Evolutionary conservation across 1,284 basidiomycete species (phyloP), one percentile per base, ranked within the genome.

Genomic region (Malassezia psittaci): DNA sequence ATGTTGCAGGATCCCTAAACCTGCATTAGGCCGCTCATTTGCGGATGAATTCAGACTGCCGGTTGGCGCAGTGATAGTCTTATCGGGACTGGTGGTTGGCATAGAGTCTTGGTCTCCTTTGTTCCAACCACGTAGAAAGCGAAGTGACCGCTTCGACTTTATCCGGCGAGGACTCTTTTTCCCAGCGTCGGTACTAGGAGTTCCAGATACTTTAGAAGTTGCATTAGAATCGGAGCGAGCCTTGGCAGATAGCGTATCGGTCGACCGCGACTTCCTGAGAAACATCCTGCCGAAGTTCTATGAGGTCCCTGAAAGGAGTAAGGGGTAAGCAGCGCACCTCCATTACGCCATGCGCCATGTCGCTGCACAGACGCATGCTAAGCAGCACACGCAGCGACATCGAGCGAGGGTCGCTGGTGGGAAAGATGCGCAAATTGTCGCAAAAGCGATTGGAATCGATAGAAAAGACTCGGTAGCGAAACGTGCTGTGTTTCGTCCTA

Each of bases 361-460:
- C 12, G 36, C n/a, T 19, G 42, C 44, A 3, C 54, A 57, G 33
- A 36, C 38, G 44, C 54, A 57, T 19, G 39, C 50, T 6, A 39
- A 52, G 11, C 19, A 11, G 10, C 55, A 57, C 32, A 57, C 55
- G 35, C 55, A 57, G 46, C 50, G 55, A 13, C 51, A 57, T 35
- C 37, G 37, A 29, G 48, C 45, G 18, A 52, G 32, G 55, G 50
- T 10, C 18, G 44, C 7, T 4, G 49, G 24, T 29, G 24, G 49
- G 6, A 57, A 57, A 42, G 54, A 57, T 42, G 54, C 54, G 11
- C 35, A 39, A 15, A 21, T 51, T 3, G 15, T 39, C 16, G 41
- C 41, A 15, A 18, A 37, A 13, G 29, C 34, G 1, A 34, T 9
- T 9, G 49, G 34, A n/a, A 11, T 34, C 6, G 44, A 29, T 3